phyloP scores from a whole-genome alignment of 1,284 basidiomycete genomes.

The Athelia sp. region DNA sequence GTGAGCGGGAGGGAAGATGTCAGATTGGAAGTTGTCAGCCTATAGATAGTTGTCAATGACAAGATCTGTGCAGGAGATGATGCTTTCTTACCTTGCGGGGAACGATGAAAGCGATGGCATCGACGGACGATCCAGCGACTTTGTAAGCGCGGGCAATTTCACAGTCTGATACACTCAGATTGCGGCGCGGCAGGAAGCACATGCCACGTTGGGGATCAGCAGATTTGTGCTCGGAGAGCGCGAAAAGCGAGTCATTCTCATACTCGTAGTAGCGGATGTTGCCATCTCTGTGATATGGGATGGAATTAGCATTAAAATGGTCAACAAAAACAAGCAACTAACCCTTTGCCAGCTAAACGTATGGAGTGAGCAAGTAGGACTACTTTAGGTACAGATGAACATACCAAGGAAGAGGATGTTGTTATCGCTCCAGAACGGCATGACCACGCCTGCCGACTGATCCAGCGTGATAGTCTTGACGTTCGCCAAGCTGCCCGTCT shows the following conservation, averaged over 20 bases:
- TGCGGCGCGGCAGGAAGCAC: constrained; percentile 91
- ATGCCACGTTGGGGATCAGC: constrained; percentile 93
- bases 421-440: constrained; percentile 98
- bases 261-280: constrained; percentile 96
- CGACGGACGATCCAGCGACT: constrained; percentile 69
- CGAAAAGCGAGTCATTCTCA: constrained; percentile 80
- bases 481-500: constrained; percentile 66
- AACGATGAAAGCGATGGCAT: constrained; percentile 91
- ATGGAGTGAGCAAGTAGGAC: constrained; percentile 5
- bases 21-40: constrained; percentile 87
- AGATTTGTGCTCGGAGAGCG: constrained; percentile 86
- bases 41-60: constrained; percentile 19
- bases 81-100: constrained; percentile 71
- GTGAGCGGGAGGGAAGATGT: constrained; percentile 91
- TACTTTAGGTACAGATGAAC: constrained; percentile 15
- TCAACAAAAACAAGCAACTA: constrained; percentile 15
- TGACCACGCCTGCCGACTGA: constrained; percentile 88
- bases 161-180: constrained; percentile 84
- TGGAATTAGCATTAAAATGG: constrained; percentile 15
- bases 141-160: constrained; percentile 98
- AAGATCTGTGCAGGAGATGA: not conserved
- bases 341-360: constrained; percentile 70
- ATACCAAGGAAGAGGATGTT: constrained; percentile 87
- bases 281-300: constrained; percentile 59
- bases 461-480: constrained; percentile 79